A percentile compares a stretch with the other conserved stretches of the same genome.
Evolutionary conservation across 768 basidiomycete species (phyloP).

Genomic region (Podaxis sp.): DNA sequence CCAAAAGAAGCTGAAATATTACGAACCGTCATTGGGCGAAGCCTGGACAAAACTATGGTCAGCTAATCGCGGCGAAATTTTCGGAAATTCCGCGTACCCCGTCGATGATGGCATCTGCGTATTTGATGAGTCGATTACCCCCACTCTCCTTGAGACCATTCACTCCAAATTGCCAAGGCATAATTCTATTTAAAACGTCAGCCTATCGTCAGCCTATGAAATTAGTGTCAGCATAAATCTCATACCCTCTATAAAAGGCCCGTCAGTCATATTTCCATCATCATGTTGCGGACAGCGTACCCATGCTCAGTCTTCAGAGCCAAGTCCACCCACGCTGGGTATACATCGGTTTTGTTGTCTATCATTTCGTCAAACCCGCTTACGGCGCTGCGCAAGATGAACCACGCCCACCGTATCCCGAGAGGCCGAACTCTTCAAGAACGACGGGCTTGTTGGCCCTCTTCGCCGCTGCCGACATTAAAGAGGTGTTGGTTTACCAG

Average conservation of each 20-base stretch:
- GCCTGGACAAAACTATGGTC: constrained; percentile 30
- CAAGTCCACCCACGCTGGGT: constrained; percentile 49
- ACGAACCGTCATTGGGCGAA: constrained; percentile 54
- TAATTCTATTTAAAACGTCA: constrained; percentile 31
- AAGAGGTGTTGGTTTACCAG: background rate
- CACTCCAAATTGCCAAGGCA: constrained; percentile 61
- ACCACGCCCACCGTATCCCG: constrained; percentile 36
- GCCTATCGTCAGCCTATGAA: background rate
- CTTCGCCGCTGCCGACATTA: constrained; percentile 40
- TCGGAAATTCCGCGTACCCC: constrained; percentile 31
- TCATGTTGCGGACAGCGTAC: constrained; percentile 28
- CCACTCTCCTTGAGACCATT: constrained; percentile 48
- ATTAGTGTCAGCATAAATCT: background rate
- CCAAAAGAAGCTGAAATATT: background rate
- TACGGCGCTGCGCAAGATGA: background rate
- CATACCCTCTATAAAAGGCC: constrained; percentile 28
- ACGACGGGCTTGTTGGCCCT: constrained; percentile 59
- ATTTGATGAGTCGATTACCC: constrained; percentile 55
- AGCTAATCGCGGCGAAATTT: background rate
- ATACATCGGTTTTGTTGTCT: constrained; percentile 52
- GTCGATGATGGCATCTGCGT: constrained; percentile 50
- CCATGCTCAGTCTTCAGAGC: constrained; percentile 51
- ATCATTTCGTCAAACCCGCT: background rate
- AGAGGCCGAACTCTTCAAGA: constrained; percentile 63
- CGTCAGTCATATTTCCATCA: background rate